These are phyloP conservation scores for Zygotorulaspora chibaensis DNA, from an alignment of 805 yeast genomes.

Conservation along the genomic window DNA sequence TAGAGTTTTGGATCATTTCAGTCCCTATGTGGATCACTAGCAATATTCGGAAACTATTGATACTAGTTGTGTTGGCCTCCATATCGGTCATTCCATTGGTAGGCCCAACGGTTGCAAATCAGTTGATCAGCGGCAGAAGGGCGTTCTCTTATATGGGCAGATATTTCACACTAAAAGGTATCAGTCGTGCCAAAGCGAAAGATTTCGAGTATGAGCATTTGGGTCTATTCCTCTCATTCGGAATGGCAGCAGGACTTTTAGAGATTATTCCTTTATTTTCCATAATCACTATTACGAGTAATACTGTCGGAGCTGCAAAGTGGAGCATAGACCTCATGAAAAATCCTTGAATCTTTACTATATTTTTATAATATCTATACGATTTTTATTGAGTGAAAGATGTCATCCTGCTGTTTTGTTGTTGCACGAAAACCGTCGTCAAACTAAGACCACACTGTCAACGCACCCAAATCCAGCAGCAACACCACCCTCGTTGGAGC, in stretches of 20 bases:
- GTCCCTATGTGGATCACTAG: conserved; percentile 13
- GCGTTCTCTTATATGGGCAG: conserved; percentile 26
- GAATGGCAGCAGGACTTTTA: conserved; percentile 46
- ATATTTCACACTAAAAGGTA: conserved; percentile 21
- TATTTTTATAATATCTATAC: background rate
- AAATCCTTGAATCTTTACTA: conserved; percentile 1
- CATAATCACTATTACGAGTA: conserved; percentile 52
- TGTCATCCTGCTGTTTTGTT: conserved; percentile 1
- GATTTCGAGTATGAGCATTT: conserved; percentile 35
- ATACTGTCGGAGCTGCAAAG: conserved; percentile 57
- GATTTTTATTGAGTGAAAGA: background rate
- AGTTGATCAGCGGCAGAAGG: conserved; percentile 27
- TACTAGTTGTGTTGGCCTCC: conserved; percentile 11
- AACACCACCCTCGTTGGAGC: conserved; percentile 95
- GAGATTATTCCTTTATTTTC: conserved; percentile 54
- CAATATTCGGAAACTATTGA: conserved; percentile 7
- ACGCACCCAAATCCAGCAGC: conserved; percentile 99
- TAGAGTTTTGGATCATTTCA: conserved; percentile 21
- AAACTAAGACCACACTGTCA: conserved; percentile 58
- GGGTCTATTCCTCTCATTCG: conserved; percentile 45
- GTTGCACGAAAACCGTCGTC: conserved; percentile 25
- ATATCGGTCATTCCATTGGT: conserved; percentile 33
- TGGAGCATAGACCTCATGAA: conserved; percentile 50
- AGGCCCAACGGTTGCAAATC: conserved; percentile 33
- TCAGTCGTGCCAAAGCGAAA: conserved; percentile 30